Percentiles rank a stretch among this genome's conserved stretches.
phyloP scores from a whole-genome alignment of 106 monocot species.

The Dioscorea dumetorum region DNA sequence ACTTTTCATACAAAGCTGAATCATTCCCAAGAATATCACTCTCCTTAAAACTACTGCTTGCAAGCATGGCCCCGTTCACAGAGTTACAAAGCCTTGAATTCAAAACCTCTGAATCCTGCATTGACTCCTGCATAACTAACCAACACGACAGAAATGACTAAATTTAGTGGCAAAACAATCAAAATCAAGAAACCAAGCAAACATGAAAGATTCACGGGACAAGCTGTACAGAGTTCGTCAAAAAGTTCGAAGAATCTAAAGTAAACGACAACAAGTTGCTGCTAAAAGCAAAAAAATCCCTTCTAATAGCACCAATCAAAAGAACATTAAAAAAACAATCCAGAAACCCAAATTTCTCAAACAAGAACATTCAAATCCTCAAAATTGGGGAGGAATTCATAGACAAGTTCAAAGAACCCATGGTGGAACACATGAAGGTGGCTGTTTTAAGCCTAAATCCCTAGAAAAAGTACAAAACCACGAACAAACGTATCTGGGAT shows the following conservation, averaged over 20 bases:
- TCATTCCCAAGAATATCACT: slow-evolving; percentile 27
- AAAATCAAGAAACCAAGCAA: neutral
- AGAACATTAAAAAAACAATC: too few species aligned
- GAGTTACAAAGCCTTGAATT: slow-evolving; percentile 12
- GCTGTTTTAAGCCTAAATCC: too few species aligned
- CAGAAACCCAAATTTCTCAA: too few species aligned
- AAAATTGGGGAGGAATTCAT: too few species aligned
- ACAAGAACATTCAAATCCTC: too few species aligned
- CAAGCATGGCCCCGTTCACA: slow-evolving; percentile 1
- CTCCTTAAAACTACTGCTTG: slow-evolving; percentile 24
- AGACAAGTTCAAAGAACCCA: too few species aligned
- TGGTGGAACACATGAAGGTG: too few species aligned
- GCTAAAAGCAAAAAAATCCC: too few species aligned
- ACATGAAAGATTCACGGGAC: neutral
- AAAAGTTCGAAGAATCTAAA: neutral
- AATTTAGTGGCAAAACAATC: neutral
- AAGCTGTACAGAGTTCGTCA: neutral
- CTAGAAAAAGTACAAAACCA: too few species aligned
- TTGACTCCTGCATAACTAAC: slow-evolving; percentile 7
- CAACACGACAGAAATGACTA: neutral
- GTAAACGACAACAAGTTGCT: neutral
- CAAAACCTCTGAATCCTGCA: slow-evolving; percentile 4
- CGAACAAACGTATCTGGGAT: too few species aligned
- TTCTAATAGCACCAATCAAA: too few species aligned
- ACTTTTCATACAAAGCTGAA: slow-evolving; percentile 50